Evolutionary conservation across 2,329 filamentous ascomycete genomes (phyloP).

Genomic region (Cryphonectria radicalis): DNA sequence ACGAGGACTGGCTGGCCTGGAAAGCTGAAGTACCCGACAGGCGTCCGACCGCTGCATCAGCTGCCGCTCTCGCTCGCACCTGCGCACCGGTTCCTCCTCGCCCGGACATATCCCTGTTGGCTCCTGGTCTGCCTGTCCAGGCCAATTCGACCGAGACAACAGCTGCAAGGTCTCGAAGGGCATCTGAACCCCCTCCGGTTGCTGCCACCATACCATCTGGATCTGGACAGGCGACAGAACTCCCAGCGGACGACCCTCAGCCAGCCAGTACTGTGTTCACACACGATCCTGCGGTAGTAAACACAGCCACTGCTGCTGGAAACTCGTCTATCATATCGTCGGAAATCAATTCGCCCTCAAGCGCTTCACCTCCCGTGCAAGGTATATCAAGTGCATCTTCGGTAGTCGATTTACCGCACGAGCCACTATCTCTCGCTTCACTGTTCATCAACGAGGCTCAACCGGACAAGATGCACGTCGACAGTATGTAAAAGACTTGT

Average conservation of each 20-base stretch:
- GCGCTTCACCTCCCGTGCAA: background rate
- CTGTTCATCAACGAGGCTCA: background rate
- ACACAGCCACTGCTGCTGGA: background rate
- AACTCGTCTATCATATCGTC: background rate
- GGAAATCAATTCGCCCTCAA: background rate
- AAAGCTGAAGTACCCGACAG: background rate
- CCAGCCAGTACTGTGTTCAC: background rate
- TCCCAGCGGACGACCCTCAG: background rate
- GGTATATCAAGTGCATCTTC: background rate
- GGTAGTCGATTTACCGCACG: background rate
- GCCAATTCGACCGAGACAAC: background rate
- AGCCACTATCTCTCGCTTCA: background rate
- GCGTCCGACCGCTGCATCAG: background rate
- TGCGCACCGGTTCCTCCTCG: background rate
- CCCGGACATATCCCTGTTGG: background rate
- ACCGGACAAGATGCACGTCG: constrained; percentile 43
- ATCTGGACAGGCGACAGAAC: background rate
- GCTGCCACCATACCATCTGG: background rate
- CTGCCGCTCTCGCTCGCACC: background rate
- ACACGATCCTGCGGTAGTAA: background rate
- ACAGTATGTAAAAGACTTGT: constrained; percentile 39
- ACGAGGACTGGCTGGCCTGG: constrained; percentile 2
- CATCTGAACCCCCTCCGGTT: background rate
- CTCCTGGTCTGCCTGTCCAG: background rate
- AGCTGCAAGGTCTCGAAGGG: constrained; percentile 7